These are phyloP conservation scores for Pterocarpus macrocarpus DNA, from an alignment of 306 rosid genomes.

Conservation along the genomic window DNA sequence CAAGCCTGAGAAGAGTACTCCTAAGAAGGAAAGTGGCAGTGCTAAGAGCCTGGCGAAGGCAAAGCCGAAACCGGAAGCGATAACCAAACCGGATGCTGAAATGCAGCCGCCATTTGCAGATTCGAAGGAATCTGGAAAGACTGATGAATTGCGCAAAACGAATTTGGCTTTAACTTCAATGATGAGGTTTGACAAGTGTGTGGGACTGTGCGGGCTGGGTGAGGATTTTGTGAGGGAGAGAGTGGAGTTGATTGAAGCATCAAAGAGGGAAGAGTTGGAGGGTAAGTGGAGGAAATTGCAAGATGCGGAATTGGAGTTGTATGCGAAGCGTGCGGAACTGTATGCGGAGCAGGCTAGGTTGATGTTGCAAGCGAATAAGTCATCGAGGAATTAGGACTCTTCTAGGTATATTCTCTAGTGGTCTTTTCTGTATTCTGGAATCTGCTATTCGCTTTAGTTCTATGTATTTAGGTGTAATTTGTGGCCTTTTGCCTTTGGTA, in stretches of 20 bases:
- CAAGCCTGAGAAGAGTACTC: conserved; percentile 36
- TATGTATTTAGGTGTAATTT: no score
- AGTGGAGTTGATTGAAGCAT: conserved; percentile 46
- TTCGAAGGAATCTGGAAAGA: no score
- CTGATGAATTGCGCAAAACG: no score
- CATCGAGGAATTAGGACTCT: conserved; percentile 43
- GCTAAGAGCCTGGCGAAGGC: neutral
- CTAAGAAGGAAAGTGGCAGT: conserved; percentile 53
- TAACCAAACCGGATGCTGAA: no score
- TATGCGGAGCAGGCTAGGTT: conserved; percentile 50
- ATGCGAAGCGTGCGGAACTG: conserved; percentile 47
- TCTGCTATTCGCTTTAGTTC: no score
- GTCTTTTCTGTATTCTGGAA: neutral
- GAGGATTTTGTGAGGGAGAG: conserved; percentile 55
- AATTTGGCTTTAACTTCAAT: no score
- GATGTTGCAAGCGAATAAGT: conserved; percentile 55
- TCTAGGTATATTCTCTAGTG: conserved; percentile 22
- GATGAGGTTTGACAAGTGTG: no score
- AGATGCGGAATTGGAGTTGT: conserved; percentile 62
- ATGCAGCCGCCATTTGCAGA: neutral
- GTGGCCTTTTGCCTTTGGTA: no score
- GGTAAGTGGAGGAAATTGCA: conserved; percentile 61
- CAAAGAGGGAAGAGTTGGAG: conserved; percentile 61
- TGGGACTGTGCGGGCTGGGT: neutral
- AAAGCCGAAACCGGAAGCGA: conserved; percentile 30